phyloP scores from a whole-genome alignment of 106 monocot genomes.

The Gastrodia elata region DNA sequence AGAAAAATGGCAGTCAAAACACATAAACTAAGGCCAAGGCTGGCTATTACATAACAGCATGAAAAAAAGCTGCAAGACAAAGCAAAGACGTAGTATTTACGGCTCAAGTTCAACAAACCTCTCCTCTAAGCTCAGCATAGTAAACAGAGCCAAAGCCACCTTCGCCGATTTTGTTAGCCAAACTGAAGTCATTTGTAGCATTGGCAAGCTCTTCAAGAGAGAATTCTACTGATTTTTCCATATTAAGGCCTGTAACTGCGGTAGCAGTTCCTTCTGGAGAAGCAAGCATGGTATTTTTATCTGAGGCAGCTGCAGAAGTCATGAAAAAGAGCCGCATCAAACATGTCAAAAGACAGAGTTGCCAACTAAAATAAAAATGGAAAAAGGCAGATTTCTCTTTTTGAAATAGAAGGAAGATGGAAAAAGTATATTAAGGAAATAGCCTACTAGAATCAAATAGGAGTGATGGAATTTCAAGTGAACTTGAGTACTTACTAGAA shows the following conservation, averaged over 20 bases:
- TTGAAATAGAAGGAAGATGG: neutral
- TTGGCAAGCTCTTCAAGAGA: slow-evolving; percentile 75
- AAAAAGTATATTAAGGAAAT: neutral
- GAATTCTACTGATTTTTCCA: slow-evolving; percentile 75
- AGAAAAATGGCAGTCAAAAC: neutral
- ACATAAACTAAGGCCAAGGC: neutral
- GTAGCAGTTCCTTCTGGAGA: slow-evolving; percentile 18
- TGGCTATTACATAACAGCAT: neutral
- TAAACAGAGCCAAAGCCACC: slow-evolving; percentile 88
- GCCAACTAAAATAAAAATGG: neutral
- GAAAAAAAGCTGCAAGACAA: neutral
- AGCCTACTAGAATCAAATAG: neutral
- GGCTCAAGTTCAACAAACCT: slow-evolving; percentile 30
- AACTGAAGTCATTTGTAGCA: slow-evolving; percentile 70
- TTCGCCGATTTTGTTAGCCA: slow-evolving; percentile 74
- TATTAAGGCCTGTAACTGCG: slow-evolving; percentile 24
- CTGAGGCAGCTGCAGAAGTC: neutral
- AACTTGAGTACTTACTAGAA: neutral
- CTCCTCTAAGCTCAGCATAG: slow-evolving; percentile 91
- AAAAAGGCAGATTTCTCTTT: neutral
- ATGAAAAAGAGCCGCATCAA: neutral
- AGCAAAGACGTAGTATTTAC: neutral
- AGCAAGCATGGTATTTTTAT: slow-evolving; percentile 4
- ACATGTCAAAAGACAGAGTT: neutral
- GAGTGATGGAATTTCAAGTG: neutral